These are phyloP conservation scores for Chrysosporium queenslandicum DNA, from an alignment of 2,329 filamentous ascomycete genomes.

Conservation along the genomic window DNA sequence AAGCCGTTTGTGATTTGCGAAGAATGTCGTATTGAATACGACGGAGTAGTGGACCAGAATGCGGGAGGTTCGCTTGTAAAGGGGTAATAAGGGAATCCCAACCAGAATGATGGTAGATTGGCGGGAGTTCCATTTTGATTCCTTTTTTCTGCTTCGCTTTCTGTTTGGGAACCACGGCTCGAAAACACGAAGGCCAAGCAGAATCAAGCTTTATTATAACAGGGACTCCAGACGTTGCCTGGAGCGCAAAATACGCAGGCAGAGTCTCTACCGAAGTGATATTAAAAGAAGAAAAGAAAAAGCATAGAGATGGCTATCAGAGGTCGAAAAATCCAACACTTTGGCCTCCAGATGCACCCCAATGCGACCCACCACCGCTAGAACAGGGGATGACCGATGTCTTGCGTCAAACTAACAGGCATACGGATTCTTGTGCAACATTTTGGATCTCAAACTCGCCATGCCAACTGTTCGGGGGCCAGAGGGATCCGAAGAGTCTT, in stretches of 20 bases:
- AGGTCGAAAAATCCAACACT: neutral
- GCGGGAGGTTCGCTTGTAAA: conserved; percentile 30
- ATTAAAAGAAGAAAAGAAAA: neutral
- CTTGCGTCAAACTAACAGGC: neutral
- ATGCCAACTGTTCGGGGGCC: neutral
- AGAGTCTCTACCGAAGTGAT: neutral
- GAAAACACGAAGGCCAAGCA: neutral
- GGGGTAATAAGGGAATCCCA: conserved; percentile 19
- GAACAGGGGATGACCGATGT: neutral
- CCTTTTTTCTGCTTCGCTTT: neutral
- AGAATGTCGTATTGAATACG: conserved; percentile 32
- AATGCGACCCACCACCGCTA: neutral
- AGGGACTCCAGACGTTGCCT: neutral
- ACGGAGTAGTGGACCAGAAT: conserved; percentile 30
- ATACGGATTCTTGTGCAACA: neutral
- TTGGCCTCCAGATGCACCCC: neutral
- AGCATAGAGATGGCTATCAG: neutral
- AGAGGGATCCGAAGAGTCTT: neutral
- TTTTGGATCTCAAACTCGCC: neutral
- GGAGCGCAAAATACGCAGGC: neutral
- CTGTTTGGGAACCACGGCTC: neutral
- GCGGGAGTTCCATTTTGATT: neutral
- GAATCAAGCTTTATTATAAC: neutral
- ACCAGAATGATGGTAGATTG: conserved; percentile 16
- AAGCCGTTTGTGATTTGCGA: conserved; percentile 27